Evolutionary conservation across 2,329 filamentous ascomycete species (phyloP).

Genomic region (Trichothecium sympodiale): DNA sequence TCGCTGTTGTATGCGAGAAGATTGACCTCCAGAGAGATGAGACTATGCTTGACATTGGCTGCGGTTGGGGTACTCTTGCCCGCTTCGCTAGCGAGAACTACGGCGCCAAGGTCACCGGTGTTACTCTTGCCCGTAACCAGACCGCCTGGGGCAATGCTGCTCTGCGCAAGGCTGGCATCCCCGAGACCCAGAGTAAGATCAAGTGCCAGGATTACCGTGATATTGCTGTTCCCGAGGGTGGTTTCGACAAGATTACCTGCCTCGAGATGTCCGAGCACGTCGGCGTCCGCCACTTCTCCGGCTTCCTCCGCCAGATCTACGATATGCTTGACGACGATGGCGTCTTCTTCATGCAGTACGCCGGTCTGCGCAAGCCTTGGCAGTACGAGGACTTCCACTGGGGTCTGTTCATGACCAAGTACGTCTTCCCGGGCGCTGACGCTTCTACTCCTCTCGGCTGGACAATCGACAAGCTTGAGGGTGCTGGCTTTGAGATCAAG

Average conservation of each 20-base stretch:
- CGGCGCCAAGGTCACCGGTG: constrained; percentile 72
- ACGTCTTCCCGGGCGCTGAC: constrained; percentile 94
- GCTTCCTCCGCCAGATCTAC: constrained; percentile 77
- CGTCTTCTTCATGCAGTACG: constrained; percentile 90
- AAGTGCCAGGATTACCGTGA: constrained; percentile 97
- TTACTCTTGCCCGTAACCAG: constrained; percentile 92
- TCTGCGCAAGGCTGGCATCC: constrained; percentile 68
- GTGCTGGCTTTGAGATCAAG: constrained; percentile 66
- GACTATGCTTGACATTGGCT: constrained; percentile 84
- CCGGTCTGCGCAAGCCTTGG: constrained; percentile 88
- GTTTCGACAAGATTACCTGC: constrained; percentile 90
- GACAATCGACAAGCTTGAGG: constrained; percentile 76
- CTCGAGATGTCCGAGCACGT: constrained; percentile 99
- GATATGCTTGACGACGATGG: constrained; percentile 96
- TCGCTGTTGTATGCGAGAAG: constrained; percentile 92
- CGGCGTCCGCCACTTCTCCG: constrained; percentile 75
- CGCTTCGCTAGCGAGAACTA: constrained; percentile 91
- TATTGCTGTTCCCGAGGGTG: constrained; percentile 58
- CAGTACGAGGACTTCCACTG: constrained; percentile 97
- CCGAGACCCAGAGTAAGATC: constrained; percentile 82
- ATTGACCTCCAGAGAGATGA: constrained; percentile 75
- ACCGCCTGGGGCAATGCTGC: constrained; percentile 93
- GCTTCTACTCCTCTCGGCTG: constrained; percentile 87
- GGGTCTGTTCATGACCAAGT: constrained; percentile 99
- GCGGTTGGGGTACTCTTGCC: constrained; percentile 93